Percentiles rank a stretch among this genome's conserved stretches.
Evolutionary conservation across 129 eudicot species (phyloP).

Genomic region (Gnaphalium uliginosum): DNA sequence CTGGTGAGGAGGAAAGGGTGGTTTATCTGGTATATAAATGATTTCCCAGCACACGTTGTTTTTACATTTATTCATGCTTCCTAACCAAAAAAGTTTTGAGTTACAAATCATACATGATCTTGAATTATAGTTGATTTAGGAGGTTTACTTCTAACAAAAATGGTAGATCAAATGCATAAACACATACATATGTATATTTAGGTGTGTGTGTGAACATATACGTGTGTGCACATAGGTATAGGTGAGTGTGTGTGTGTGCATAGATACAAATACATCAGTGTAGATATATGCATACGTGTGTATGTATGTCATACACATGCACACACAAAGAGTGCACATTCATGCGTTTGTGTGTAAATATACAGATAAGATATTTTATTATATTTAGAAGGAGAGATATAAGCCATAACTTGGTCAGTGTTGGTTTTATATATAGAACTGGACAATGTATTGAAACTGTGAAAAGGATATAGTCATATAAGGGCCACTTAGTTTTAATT

Average conservation of each 20-base stretch:
- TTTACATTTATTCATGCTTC: conserved; percentile 25
- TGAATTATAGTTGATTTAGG: not conserved
- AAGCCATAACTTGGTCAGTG: not conserved
- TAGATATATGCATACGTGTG: not conserved
- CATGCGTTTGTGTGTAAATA: not conserved
- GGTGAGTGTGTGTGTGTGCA: not conserved
- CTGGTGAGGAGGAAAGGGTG: conserved; percentile 59
- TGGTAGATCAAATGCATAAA: not conserved
- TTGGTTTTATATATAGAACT: not conserved
- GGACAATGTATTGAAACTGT: not conserved
- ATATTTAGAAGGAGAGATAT: not conserved
- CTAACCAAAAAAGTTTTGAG: conserved; percentile 8
- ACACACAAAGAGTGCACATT: not conserved
- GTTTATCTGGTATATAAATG: conserved; percentile 74
- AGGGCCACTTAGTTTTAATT: not conserved
- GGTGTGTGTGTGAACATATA: not conserved
- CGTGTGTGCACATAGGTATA: too few species aligned
- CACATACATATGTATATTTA: not conserved
- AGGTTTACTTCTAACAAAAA: not conserved
- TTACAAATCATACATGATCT: not conserved
- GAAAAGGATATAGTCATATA: not conserved
- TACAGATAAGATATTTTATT: not conserved
- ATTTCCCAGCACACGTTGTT: conserved; percentile 52
- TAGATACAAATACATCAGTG: not conserved
- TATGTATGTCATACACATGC: not conserved